Evolutionary conservation across 1,139 yeast genomes (phyloP).

Genomic region (Magnusiomyces paraingens): DNA sequence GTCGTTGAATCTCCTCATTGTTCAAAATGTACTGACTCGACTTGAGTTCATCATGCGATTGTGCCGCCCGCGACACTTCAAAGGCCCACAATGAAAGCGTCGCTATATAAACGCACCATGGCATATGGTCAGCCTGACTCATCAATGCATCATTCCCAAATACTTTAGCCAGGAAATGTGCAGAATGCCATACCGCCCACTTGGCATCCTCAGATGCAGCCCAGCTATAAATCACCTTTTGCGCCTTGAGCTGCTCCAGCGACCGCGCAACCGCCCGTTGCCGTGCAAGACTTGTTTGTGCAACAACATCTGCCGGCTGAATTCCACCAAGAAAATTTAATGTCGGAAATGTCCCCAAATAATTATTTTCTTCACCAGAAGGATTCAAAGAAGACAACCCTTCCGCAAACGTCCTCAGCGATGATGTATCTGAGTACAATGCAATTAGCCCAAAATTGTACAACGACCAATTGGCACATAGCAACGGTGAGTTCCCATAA

Average conservation of each 20-base stretch:
- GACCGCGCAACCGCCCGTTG: constrained; percentile 14
- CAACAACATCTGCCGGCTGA: constrained; percentile 17
- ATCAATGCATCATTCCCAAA: constrained; percentile 22
- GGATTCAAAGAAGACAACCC: constrained; percentile 11
- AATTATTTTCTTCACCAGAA: not conserved
- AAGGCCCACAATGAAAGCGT: constrained; percentile 27
- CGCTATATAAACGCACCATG: constrained; percentile 27
- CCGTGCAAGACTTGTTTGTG: constrained; percentile 6
- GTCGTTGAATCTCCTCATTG: not conserved
- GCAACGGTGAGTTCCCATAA: constrained; percentile 22
- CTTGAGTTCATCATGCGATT: constrained; percentile 1
- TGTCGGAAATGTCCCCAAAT: constrained; percentile 8
- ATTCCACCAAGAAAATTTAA: constrained; percentile 4
- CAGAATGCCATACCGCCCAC: constrained; percentile 29
- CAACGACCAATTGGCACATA: constrained; percentile 28
- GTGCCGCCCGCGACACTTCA: constrained; percentile 19
- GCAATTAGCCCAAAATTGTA: constrained; percentile 25
- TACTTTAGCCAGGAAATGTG: constrained; percentile 24
- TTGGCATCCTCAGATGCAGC: constrained; percentile 25
- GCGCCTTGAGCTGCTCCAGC: constrained; percentile 12
- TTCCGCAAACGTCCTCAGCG: constrained; percentile 22
- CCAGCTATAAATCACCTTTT: constrained; percentile 20
- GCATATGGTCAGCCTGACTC: constrained; percentile 25
- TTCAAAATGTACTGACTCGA: constrained; percentile 7
- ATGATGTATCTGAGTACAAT: constrained; percentile 25